Percentiles rank a stretch among this genome's conserved stretches.
These are phyloP conservation scores for Auriscalpium microsporum DNA, from an alignment of 768 basidiomycete species.

Conservation along the genomic window DNA sequence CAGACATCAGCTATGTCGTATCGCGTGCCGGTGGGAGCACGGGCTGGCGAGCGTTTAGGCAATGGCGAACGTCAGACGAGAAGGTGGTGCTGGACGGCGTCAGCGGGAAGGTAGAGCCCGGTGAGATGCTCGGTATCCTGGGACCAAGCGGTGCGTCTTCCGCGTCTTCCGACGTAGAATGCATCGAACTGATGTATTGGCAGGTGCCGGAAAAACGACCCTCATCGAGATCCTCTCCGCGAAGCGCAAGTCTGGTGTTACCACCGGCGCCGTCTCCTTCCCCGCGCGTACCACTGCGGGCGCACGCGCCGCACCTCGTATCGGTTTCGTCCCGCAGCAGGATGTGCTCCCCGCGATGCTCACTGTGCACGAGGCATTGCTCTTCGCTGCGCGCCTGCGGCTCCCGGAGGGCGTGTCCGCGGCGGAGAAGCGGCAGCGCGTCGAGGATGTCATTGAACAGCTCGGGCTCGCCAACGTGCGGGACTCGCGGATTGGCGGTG, in stretches of 20 bases:
- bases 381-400: constrained; percentile 80
- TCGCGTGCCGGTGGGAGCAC: constrained; percentile 18
- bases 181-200: neutral
- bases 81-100: constrained; percentile 65
- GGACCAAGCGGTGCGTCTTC: constrained; percentile 68
- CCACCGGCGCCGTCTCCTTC: constrained; percentile 57
- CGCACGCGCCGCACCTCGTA: constrained; percentile 33
- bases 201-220: constrained; percentile 84
- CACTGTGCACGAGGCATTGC: constrained; percentile 52
- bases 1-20: constrained; percentile 57
- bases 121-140: constrained; percentile 85
- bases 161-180: neutral
- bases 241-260: constrained; percentile 66
- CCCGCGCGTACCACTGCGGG: constrained; percentile 25
- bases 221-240: constrained; percentile 86
- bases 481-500: constrained; percentile 66
- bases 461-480: constrained; percentile 68
- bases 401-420: constrained; percentile 65
- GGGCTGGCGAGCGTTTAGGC: neutral
- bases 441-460: constrained; percentile 63
- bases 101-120: constrained; percentile 62
- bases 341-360: constrained; percentile 67
- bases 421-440: constrained; percentile 55
- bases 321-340: constrained; percentile 84
- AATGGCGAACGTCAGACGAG: constrained; percentile 26